Percentiles rank a stretch among this genome's conserved stretches.
Conservation (phyloP, 2,329 filamentous ascomycete genomes). For the Neurospora crassa region DNA sequence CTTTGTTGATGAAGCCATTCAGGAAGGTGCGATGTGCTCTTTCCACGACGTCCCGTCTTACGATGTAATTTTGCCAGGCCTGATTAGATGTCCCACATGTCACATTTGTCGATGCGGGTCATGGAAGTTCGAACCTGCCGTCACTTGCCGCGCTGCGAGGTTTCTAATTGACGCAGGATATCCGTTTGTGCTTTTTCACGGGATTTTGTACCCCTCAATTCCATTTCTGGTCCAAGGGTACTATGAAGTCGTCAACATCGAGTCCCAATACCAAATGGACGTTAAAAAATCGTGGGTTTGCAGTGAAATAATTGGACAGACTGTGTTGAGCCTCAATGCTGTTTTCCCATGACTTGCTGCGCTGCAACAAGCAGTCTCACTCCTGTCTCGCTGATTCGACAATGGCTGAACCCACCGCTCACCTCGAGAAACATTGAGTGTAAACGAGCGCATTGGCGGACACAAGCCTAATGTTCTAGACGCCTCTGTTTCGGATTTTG, state of each 20-base stretch:
- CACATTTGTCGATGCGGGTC: too few species aligned
- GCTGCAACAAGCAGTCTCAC: background rate
- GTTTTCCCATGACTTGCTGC: background rate
- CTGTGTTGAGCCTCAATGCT: background rate
- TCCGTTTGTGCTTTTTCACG: background rate
- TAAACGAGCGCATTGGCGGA: background rate
- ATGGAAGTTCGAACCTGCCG: too few species aligned
- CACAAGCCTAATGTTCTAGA: background rate
- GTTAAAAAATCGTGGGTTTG: background rate
- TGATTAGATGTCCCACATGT: too few species aligned
- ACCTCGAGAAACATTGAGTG: background rate
- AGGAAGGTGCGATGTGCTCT: too few species aligned
- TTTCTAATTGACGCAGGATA: conserved; percentile 5
- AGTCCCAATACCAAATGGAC: background rate
- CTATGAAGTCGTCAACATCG: background rate
- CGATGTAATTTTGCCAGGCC: too few species aligned
- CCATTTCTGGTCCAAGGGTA: background rate
- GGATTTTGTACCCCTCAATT: background rate
- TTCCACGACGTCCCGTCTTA: too few species aligned
- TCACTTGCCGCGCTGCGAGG: background rate
- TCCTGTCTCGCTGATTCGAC: background rate
- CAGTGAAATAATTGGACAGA: background rate
- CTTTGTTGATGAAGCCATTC: too few species aligned
- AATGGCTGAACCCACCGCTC: background rate
- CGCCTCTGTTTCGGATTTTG: background rate